phyloP scores from a whole-genome alignment of 1,284 basidiomycete species.

The Mycena sp. region DNA sequence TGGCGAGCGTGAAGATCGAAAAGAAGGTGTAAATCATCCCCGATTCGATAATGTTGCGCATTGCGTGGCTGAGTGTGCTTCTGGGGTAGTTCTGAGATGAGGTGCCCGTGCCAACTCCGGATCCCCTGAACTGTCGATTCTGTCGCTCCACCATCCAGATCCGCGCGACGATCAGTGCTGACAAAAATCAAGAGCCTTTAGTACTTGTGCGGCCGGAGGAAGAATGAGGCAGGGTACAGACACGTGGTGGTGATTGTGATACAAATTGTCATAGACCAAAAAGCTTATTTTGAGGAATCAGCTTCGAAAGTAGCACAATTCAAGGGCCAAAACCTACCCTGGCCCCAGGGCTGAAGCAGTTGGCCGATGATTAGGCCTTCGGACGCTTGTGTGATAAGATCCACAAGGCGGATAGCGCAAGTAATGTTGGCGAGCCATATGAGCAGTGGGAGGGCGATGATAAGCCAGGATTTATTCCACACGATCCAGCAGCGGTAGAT shows the following conservation, averaged over 20 bases:
- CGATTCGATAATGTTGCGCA: neutral
- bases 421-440: constrained; percentile 15
- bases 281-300: neutral
- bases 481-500: constrained; percentile 3
- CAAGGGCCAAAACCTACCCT: neutral
- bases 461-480: constrained; percentile 8
- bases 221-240: neutral
- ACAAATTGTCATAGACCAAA: constrained; percentile 11
- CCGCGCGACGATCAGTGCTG: constrained; percentile 4
- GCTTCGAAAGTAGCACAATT: too few relatives aligned
- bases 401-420: neutral
- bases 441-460: neutral
- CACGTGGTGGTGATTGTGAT: constrained; percentile 4
- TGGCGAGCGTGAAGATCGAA: constrained; percentile 9
- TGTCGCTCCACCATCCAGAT: constrained; percentile 9
- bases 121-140: neutral
- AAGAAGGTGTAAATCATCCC: constrained; percentile 10
- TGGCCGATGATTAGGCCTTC: neutral
- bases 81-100: neutral
- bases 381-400: neutral
- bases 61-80: neutral
- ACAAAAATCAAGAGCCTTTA: neutral
- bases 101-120: too few relatives aligned
- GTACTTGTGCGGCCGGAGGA: neutral
- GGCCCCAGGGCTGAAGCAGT: constrained; percentile 4